phyloP scores from a whole-genome alignment of 2,329 filamentous ascomycete species.

The Venturia nashicola region DNA sequence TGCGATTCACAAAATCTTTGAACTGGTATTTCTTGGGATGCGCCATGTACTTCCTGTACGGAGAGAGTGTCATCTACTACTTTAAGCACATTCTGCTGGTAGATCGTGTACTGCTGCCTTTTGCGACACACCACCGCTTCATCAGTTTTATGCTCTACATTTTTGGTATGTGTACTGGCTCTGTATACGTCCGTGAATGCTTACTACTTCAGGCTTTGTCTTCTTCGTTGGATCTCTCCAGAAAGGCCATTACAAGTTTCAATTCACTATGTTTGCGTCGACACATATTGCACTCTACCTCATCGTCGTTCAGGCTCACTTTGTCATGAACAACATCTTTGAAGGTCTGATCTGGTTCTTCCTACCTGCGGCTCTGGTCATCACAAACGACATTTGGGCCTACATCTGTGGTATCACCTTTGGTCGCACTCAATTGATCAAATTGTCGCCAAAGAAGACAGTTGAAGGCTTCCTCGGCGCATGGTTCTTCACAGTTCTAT shows the following conservation, averaged over 20 bases:
- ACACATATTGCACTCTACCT: conserved; percentile 98
- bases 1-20: conserved; percentile 87
- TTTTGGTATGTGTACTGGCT: conserved; percentile 53
- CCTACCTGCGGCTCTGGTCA: conserved; percentile 84
- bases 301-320: conserved; percentile 95
- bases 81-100: conserved; percentile 98
- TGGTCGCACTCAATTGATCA: conserved; percentile 91
- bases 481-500: conserved; percentile 88
- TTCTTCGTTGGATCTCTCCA: conserved; percentile 94
- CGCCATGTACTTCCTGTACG: conserved; percentile 98
- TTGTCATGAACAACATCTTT: conserved; percentile 99
- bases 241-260: conserved; percentile 93
- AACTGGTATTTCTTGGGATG: conserved; percentile 99
- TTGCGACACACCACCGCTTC: conserved; percentile 95
- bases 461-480: conserved; percentile 95
- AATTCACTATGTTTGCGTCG: conserved; percentile 99
- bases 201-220: conserved; percentile 60
- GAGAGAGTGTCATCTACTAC: conserved; percentile 98
- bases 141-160: conserved; percentile 98
- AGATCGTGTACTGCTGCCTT: conserved; percentile 79
- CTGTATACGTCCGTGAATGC: background rate
- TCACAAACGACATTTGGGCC: conserved; percentile 97
- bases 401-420: conserved; percentile 97
- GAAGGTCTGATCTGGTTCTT: conserved; percentile 99
- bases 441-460: conserved; percentile 97